A percentile compares a stretch with the other conserved stretches of the same genome.
phyloP scores from a whole-genome alignment of 1,284 basidiomycete species.

The Heliocybe sulcata region DNA sequence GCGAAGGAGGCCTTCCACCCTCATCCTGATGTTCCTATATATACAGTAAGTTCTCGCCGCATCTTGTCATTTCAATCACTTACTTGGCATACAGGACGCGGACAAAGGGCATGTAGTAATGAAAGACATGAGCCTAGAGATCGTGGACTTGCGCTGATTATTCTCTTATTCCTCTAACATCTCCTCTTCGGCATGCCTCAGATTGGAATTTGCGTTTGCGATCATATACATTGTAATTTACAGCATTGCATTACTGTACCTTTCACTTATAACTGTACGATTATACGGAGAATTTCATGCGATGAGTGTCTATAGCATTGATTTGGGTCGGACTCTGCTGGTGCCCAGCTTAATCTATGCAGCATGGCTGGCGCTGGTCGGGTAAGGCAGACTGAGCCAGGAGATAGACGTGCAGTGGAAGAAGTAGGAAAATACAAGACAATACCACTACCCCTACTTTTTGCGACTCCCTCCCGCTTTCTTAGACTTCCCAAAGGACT shows the following conservation, averaged over 20 bases:
- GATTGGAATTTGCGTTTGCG: background rate
- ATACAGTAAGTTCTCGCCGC: conserved; percentile 48
- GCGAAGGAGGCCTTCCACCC: conserved; percentile 78
- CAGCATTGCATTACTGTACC: background rate
- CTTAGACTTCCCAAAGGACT: conserved; percentile 58
- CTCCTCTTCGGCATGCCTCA: background rate
- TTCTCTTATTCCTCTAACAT: conserved; percentile 19
- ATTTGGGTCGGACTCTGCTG: no score
- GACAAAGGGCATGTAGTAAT: conserved; percentile 79
- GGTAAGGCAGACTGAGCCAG: no score
- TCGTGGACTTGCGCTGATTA: conserved; percentile 59
- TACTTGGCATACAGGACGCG: conserved; percentile 42
- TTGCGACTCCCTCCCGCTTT: conserved; percentile 5
- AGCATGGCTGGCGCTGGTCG: no score
- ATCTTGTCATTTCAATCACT: background rate
- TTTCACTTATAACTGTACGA: background rate
- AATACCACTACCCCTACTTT: background rate
- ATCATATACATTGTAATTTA: background rate
- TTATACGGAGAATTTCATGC: background rate
- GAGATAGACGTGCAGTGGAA: background rate
- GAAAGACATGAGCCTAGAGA: conserved; percentile 61
- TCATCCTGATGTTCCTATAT: conserved; percentile 73
- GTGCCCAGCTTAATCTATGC: no score
- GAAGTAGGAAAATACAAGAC: background rate
- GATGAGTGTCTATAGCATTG: no score